Evolutionary conservation across 2,329 filamentous ascomycete genomes (phyloP), one percentile per base, ranked within the genome.

Genomic region (Talaromyces sp.): DNA sequence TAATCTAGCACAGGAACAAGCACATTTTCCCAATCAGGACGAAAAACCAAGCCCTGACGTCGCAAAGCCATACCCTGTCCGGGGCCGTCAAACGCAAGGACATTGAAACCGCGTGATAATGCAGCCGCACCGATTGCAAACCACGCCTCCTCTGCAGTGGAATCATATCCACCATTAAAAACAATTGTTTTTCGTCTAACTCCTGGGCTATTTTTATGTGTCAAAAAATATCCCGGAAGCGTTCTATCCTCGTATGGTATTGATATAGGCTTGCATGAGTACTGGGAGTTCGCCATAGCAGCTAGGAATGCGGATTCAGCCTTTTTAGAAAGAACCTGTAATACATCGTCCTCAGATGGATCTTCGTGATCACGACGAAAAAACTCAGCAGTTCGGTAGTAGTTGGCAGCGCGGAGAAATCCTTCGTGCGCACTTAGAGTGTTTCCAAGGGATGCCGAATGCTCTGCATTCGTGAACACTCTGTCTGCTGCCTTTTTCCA

Each of bases 71-170:
- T 63, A 0, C 66, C 66, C 38, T 75, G 72, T 9, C 72, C 72
- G 1, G 71, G 71, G 1, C 72, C 72, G 62, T 75, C 71, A 59
- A 71, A 75, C 11, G 68, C 64, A 27, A 74, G 62, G 50, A 68
- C 65, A 58, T 71, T 72, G 59, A 67, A 74, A 17, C 71, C 72
- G 27, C 72, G 64, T 26, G 64, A 65, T 14, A 73, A 54, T 1
- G 67, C 70, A 3, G 69, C 63, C 17, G 68, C 64, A 14, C 64
- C 68, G 49, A 67, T 63, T 1, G 62, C 62, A 62, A 70, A 70
- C 46, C 63, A 69, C 9, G 64, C 64, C 43, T 73, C 71, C 56
- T 72, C 68, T 59, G 67, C 63, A n/a, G 68, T 66, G 31, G 64
- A 69, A 41, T 73, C 72, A 56, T 66, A 73, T 8, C 72, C 71